Evolutionary conservation across 2,329 filamentous ascomycete species (phyloP).

Genomic region (Pseudogymnoascus sp.): DNA sequence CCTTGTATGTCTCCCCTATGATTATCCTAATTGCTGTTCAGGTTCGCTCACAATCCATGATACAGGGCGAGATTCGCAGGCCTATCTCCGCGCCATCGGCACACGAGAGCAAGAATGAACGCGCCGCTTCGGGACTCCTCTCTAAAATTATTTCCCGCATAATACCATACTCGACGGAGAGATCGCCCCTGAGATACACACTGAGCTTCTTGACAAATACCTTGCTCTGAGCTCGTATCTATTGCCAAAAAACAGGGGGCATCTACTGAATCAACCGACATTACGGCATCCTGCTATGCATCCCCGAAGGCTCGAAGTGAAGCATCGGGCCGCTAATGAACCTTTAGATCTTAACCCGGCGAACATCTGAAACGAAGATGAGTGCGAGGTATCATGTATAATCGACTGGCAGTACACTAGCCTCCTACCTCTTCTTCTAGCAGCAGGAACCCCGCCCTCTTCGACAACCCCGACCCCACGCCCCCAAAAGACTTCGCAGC

Average conservation of each 20-base stretch:
- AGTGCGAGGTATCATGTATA: slow-evolving; percentile 29
- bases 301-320: not conserved
- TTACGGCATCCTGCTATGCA: slow-evolving; percentile 11
- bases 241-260: not conserved
- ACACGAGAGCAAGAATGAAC: not conserved
- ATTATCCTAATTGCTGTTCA: no score
- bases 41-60: not conserved
- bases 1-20: not conserved
- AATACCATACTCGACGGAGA: not conserved
- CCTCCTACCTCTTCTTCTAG: slow-evolving; percentile 31
- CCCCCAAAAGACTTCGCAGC: slow-evolving; percentile 23
- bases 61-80: not conserved
- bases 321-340: not conserved
- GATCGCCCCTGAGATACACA: not conserved
- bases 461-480: slow-evolving; percentile 32
- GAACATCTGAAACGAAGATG: slow-evolving; percentile 26
- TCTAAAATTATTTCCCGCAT: not conserved
- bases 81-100: not conserved
- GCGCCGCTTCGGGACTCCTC: not conserved
- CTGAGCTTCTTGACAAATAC: not conserved
- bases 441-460: slow-evolving; percentile 31
- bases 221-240: not conserved
- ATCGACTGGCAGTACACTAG: slow-evolving; percentile 36
- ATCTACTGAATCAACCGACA: slow-evolving; percentile 10
- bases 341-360: slow-evolving; percentile 16